Evolutionary conservation across 768 basidiomycete species (phyloP).

Genomic region (Phylloporus sp.): DNA sequence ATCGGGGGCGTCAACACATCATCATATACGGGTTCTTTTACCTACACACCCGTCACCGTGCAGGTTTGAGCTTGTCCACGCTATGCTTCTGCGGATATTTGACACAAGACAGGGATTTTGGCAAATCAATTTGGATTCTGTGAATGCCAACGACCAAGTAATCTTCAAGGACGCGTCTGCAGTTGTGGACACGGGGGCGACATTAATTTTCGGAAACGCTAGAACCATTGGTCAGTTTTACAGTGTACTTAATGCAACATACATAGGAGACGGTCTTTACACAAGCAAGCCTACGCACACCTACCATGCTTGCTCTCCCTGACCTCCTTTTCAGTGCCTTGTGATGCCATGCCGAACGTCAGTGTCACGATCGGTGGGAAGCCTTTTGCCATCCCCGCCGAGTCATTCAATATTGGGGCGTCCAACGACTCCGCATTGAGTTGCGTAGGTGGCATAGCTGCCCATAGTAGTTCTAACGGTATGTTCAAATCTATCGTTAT

Average conservation of each 20-base stretch:
- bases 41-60: slow-evolving; percentile 31
- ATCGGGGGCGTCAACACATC: slow-evolving; percentile 40
- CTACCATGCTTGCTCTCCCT: not conserved
- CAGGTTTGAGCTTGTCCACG: slow-evolving; percentile 18
- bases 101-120: slow-evolving; percentile 20
- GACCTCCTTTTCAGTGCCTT: slow-evolving; percentile 18
- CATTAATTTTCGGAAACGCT: slow-evolving; percentile 39
- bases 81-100: not conserved
- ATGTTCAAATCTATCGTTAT: not conserved
- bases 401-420: slow-evolving; percentile 35
- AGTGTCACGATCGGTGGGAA: slow-evolving; percentile 34
- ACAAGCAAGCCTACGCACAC: slow-evolving; percentile 19
- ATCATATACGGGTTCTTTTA: slow-evolving; percentile 36
- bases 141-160: slow-evolving; percentile 21
- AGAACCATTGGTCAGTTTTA: slow-evolving; percentile 32
- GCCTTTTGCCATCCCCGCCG: slow-evolving; percentile 27
- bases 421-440: slow-evolving; percentile 5
- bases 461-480: slow-evolving; percentile 18
- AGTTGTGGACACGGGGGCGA: slow-evolving; percentile 50
- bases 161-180: slow-evolving; percentile 8
- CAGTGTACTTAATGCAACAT: slow-evolving; percentile 26
- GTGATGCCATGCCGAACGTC: slow-evolving; percentile 21
- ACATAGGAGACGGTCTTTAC: slow-evolving; percentile 33
- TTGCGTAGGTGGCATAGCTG: slow-evolving; percentile 20
- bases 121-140: slow-evolving; percentile 15